Evolutionary conservation across 441 rosid genomes (phyloP).

Genomic region (Manihot esculenta): DNA sequence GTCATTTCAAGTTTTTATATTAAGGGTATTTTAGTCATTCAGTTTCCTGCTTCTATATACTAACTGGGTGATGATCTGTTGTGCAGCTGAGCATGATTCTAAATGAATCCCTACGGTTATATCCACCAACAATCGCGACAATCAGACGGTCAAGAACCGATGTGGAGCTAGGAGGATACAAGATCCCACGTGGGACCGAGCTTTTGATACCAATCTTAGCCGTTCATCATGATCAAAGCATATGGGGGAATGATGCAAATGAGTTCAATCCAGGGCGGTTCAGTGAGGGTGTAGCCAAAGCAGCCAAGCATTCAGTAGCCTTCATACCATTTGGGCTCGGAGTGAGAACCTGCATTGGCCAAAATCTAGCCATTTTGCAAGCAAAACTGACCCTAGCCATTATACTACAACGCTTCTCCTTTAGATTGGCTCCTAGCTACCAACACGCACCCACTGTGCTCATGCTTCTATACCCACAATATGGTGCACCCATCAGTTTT

Average conservation of each 20-base stretch:
- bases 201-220: conserved; percentile 80
- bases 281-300: conserved; percentile 64
- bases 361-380: conserved; percentile 80
- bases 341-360: conserved; percentile 80
- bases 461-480: conserved; percentile 88
- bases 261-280: conserved; percentile 91
- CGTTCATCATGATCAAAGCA: conserved; percentile 82
- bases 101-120: conserved; percentile 77
- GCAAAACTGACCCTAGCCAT: conserved; percentile 73
- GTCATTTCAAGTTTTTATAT: background rate
- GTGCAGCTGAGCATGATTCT: conserved; percentile 82
- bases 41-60: too few relatives aligned
- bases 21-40: background rate
- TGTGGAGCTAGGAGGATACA: conserved; percentile 70
- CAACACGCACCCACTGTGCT: conserved; percentile 93
- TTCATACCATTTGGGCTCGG: conserved; percentile 94
- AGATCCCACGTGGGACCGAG: conserved; percentile 87
- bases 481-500: conserved; percentile 88
- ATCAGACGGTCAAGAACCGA: conserved; percentile 74
- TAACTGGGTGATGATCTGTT: background rate
- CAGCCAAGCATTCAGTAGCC: conserved; percentile 66
- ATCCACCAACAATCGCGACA: conserved; percentile 86
- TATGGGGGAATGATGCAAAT: conserved; percentile 85
- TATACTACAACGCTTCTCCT: conserved; percentile 73
- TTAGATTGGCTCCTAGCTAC: conserved; percentile 70